These are phyloP conservation scores for Aspergillaceae sp. DNA, from an alignment of 2,329 filamentous ascomycete species.

Conservation along the genomic window DNA sequence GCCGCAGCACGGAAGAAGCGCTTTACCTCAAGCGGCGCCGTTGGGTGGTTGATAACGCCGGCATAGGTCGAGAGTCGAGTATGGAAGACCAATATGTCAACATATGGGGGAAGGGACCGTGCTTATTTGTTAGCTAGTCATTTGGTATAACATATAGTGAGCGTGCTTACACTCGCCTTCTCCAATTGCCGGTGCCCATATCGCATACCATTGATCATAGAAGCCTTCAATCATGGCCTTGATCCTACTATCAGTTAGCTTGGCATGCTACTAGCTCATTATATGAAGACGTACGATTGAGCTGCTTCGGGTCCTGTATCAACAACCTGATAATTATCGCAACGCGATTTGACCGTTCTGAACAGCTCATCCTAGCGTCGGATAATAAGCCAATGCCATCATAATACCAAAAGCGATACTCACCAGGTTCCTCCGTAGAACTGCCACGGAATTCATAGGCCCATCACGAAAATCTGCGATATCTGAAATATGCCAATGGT, in stretches of 20 bases:
- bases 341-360: conserved; percentile 25
- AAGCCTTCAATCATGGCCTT: conserved; percentile 56
- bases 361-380: conserved; percentile 24
- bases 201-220: conserved; percentile 57
- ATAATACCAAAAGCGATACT: conserved; percentile 9
- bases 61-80: conserved; percentile 67
- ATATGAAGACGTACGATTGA: conserved; percentile 20
- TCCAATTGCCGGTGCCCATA: conserved; percentile 52
- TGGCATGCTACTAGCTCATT: not conserved
- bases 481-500: conserved; percentile 58
- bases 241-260: conserved; percentile 30
- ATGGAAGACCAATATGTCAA: conserved; percentile 65
- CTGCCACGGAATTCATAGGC: conserved; percentile 62
- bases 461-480: conserved; percentile 60
- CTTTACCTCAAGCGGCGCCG: conserved; percentile 60
- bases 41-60: conserved; percentile 65
- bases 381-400: not conserved
- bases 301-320: conserved; percentile 26
- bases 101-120: conserved; percentile 55
- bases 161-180: conserved; percentile 41
- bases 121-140: conserved; percentile 34
- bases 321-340: conserved; percentile 26
- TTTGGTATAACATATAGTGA: no score
- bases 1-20: conserved; percentile 65
- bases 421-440: conserved; percentile 59